A percentile compares a stretch with the other conserved stretches of the same genome.
These are phyloP conservation scores for Biancaea sappan DNA, from an alignment of 306 rosid species.

Conservation along the genomic window DNA sequence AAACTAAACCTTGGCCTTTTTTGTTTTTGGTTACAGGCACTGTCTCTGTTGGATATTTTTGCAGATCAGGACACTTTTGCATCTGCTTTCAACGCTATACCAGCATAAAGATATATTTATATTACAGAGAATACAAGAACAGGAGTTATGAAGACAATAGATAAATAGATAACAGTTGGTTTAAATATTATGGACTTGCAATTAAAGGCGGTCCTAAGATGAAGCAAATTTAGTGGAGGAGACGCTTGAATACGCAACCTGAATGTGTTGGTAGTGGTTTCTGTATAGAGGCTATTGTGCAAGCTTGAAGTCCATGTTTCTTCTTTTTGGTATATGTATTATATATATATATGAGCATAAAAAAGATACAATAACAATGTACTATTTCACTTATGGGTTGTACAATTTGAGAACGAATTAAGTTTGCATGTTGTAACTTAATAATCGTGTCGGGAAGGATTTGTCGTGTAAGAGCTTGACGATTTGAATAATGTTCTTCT, in stretches of 20 bases:
- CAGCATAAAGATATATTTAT: slow-evolving; percentile 39
- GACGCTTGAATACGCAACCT: slow-evolving; percentile 28
- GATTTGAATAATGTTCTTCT: neutral
- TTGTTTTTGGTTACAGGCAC: slow-evolving; percentile 67
- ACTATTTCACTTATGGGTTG: neutral
- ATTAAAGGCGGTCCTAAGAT: slow-evolving; percentile 20
- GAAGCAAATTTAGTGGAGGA: slow-evolving; percentile 26
- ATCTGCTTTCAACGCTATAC: slow-evolving; percentile 43
- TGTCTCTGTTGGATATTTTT: slow-evolving; percentile 84
- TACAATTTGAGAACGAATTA: slow-evolving; percentile 20
- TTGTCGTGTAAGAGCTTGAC: neutral
- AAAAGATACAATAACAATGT: slow-evolving; percentile 29
- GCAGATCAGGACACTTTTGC: slow-evolving; percentile 60
- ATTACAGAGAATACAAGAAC: slow-evolving; percentile 26
- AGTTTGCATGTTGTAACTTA: slow-evolving; percentile 8
- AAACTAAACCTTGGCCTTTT: slow-evolving; percentile 24
- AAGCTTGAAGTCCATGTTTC: slow-evolving; percentile 31
- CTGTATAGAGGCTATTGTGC: slow-evolving; percentile 42
- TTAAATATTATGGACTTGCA: slow-evolving; percentile 18
- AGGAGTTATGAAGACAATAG: slow-evolving; percentile 2
- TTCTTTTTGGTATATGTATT: slow-evolving; percentile 27
- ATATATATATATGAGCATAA: slow-evolving; percentile 14
- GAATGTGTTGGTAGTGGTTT: slow-evolving; percentile 29
- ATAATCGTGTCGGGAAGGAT: neutral
- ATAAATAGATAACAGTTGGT: slow-evolving; percentile 32